These are phyloP conservation scores for Penicillium bialowiezense DNA, from an alignment of 495 filamentous ascomycete species.

Conservation along the genomic window DNA sequence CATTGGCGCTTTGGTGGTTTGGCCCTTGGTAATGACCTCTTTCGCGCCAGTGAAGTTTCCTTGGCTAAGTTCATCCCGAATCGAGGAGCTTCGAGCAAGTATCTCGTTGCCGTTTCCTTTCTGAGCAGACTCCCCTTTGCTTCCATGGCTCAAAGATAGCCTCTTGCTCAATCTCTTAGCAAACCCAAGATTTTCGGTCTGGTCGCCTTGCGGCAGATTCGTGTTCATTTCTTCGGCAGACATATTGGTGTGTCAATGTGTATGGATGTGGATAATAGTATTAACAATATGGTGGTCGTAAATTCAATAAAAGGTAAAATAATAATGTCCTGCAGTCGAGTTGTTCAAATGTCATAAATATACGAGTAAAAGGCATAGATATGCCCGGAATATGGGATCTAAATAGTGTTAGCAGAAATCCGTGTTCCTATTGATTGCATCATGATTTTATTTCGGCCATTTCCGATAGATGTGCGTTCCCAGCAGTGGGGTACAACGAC, in stretches of 20 bases:
- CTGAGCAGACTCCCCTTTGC: slow-evolving; percentile 5
- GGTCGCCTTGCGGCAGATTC: slow-evolving; percentile 9
- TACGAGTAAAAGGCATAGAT: background rate
- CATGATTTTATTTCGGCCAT: slow-evolving; percentile 16
- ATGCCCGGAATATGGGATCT: background rate
- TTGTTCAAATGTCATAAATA: background rate
- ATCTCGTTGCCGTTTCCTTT: slow-evolving; percentile 10
- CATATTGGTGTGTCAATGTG: slow-evolving; percentile 13
- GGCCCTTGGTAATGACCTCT: slow-evolving; percentile 10
- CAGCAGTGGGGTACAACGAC: slow-evolving; percentile 3
- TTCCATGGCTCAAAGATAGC: slow-evolving; percentile 10
- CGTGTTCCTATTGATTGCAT: slow-evolving; percentile 17
- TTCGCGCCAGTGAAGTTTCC: slow-evolving; percentile 14
- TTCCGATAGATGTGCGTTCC: background rate
- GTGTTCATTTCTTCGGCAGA: slow-evolving; percentile 9
- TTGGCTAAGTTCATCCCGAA: slow-evolving; percentile 9
- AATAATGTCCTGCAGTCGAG: slow-evolving; percentile 3
- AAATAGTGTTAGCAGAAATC: slow-evolving; percentile 11
- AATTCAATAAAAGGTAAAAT: background rate
- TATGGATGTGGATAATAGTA: no score
- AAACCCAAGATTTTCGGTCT: slow-evolving; percentile 19
- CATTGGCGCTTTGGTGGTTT: slow-evolving; percentile 6
- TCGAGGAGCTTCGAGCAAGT: slow-evolving; percentile 8
- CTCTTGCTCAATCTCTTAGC: slow-evolving; percentile 18
- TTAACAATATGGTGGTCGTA: background rate